Percentiles rank a stretch among this genome's conserved stretches.
phyloP scores from a whole-genome alignment of 2,329 filamentous ascomycete species.

The Trichophyton verrucosum region DNA sequence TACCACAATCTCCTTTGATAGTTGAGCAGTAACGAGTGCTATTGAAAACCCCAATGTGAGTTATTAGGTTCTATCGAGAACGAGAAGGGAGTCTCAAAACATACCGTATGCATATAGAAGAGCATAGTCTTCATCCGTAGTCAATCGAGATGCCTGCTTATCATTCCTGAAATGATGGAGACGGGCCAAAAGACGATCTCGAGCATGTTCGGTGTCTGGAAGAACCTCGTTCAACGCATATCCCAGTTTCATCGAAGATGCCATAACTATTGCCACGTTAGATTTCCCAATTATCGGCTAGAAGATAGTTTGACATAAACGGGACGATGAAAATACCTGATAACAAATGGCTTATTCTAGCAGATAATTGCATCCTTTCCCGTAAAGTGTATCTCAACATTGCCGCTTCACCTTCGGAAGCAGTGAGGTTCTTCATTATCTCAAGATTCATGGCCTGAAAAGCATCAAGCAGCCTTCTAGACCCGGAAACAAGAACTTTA shows the following conservation, averaged over 20 bases:
- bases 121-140: conserved; percentile 60
- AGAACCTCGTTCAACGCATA: conserved; percentile 84
- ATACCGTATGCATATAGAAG: conserved; percentile 79
- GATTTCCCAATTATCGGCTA: not conserved
- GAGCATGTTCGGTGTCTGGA: conserved; percentile 65
- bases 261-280: conserved; percentile 52
- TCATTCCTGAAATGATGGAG: conserved; percentile 77
- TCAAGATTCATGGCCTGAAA: conserved; percentile 96
- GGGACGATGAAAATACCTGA: conserved; percentile 33
- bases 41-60: conserved; percentile 8
- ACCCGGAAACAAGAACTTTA: conserved; percentile 62
- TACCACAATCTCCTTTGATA: conserved; percentile 44
- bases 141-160: conserved; percentile 38
- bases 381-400: conserved; percentile 65
- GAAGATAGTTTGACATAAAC: not conserved
- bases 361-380: conserved; percentile 70
- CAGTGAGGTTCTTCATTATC: conserved; percentile 63
- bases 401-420: conserved; percentile 68
- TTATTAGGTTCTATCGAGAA: not conserved
- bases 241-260: conserved; percentile 85
- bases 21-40: conserved; percentile 51
- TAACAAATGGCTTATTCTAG: conserved; percentile 78
- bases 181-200: conserved; percentile 73
- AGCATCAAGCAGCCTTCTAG: conserved; percentile 73
- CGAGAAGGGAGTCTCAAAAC: conserved; percentile 16